These are phyloP conservation scores for Phlebopus sp. DNA, from an alignment of 1,284 basidiomycete genomes.

Conservation along the genomic window DNA sequence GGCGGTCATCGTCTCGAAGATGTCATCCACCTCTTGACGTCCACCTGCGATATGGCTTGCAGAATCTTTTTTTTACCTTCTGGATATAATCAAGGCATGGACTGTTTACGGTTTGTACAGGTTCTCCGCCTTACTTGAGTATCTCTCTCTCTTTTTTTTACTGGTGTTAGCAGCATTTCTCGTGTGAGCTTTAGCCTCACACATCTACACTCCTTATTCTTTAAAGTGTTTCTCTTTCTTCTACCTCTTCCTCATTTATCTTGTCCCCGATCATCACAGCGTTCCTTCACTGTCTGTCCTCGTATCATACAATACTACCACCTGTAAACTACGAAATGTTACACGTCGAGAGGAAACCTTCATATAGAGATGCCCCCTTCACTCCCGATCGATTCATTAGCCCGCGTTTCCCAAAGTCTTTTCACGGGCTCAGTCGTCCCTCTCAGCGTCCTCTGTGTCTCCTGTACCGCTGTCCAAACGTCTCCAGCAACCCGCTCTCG, in stretches of 20 bases:
- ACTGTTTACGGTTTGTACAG: slow-evolving; percentile 18
- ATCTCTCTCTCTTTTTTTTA: slow-evolving; percentile 11
- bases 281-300: slow-evolving; percentile 20
- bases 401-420: slow-evolving; percentile 41
- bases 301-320: slow-evolving; percentile 20
- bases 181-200: slow-evolving; percentile 4
- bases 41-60: neutral
- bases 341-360: slow-evolving; percentile 1
- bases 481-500: slow-evolving; percentile 56
- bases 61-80: slow-evolving; percentile 10
- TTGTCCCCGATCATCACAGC: slow-evolving; percentile 2
- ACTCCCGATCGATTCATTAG: neutral
- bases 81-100: slow-evolving; percentile 24
- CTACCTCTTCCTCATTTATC: slow-evolving; percentile 9
- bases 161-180: slow-evolving; percentile 12
- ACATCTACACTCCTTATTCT: slow-evolving; percentile 10
- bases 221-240: slow-evolving; percentile 11
- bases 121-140: slow-evolving; percentile 15
- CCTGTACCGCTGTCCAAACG: slow-evolving; percentile 54
- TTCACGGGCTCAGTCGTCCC: slow-evolving; percentile 37
- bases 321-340: slow-evolving; percentile 23
- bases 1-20: slow-evolving; percentile 70
- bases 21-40: slow-evolving; percentile 43
- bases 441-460: slow-evolving; percentile 39
- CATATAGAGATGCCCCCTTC: slow-evolving; percentile 8